Base-by-base conservation (phyloP, 1,139 yeast genomes). In the Suhomyces atakaporum region DNA sequence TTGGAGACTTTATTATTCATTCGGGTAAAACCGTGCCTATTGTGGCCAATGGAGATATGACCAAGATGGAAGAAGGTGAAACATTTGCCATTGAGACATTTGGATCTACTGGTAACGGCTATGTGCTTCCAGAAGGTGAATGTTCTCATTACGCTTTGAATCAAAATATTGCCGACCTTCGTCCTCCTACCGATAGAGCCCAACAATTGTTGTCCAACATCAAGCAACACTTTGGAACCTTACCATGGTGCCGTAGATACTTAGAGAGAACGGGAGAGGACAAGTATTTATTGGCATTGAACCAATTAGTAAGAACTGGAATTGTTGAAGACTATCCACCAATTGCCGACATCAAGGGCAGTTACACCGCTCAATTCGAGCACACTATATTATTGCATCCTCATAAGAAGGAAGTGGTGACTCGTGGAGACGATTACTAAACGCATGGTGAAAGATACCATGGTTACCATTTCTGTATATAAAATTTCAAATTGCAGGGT, bases 51-150 rank as follows among this genome's bases (percentile, higher is more conserved):
- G 92, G 90, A 9, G 98, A 92, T 60, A 78, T 77, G 63, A 90
- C 97, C 16, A 90, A 90, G 72, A 90, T 92, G 97, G 99, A 94
- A 62, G 99, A 92, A 67, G 97, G 97, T 44, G 98, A 92, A 61
- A 84, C 89, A 3, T 92, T 88, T 71, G 99, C 99, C 39, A 90
- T 94, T 55, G 99, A 92, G 64, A 92, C 99, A 3, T 92, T 92
- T 55, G 98, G 98, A 5, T 79, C 96, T 28, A 92, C 98, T 2
- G 99, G 99, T 44, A 78, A 84, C 45, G 99, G 97, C 18, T 83
- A 82, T 52, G 98, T 92, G 25, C 68, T 82, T 35, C 73, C 81
- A 15, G 84, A 81, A 44, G 98, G 98, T 31, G 98, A 94, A 62
- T 84, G 92, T 53, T 89, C 97, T 8, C 99, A 92, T 65, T 92